Evolutionary conservation across 169 alveolate genomes (phyloP).

Genomic region (Plasmodium gonderi): DNA sequence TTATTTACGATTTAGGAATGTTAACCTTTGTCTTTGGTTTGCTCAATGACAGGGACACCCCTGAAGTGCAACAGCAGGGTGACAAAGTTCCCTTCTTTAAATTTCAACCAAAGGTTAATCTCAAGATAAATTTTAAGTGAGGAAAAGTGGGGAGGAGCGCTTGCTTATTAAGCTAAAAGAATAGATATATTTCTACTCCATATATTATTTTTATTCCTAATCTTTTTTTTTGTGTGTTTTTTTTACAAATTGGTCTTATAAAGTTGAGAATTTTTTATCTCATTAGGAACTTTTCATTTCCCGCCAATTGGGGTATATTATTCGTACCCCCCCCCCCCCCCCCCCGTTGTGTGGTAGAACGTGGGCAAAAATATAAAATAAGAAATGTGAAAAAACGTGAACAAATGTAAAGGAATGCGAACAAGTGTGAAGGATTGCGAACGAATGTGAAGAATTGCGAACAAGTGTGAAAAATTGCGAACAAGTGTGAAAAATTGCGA

Average conservation of each 20-base stretch:
- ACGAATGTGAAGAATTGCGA: no score
- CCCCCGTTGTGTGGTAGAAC: background rate
- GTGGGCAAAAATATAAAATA: background rate
- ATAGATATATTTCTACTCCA: background rate
- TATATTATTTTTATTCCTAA: background rate
- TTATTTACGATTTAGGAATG: constrained; percentile 78
- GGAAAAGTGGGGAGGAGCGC: background rate
- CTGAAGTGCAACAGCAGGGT: constrained; percentile 80
- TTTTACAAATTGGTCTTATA: no score
- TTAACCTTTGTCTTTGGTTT: constrained; percentile 79
- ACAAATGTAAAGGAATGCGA: no score
- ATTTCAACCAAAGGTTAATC: constrained; percentile 80
- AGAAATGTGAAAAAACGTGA: no score
- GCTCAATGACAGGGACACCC: constrained; percentile 76
- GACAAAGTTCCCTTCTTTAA: constrained; percentile 77
- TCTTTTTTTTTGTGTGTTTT: background rate
- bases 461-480: no score
- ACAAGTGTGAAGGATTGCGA: no score
- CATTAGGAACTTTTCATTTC: background rate
- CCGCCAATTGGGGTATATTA: background rate
- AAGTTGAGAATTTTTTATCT: no score
- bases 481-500: no score
- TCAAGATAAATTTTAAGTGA: constrained; percentile 75
- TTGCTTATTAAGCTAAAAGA: background rate
- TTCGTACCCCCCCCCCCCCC: no score